phyloP scores from a whole-genome alignment of 352 stramenopile genomes.

The Phytophthora sansomeana region DNA sequence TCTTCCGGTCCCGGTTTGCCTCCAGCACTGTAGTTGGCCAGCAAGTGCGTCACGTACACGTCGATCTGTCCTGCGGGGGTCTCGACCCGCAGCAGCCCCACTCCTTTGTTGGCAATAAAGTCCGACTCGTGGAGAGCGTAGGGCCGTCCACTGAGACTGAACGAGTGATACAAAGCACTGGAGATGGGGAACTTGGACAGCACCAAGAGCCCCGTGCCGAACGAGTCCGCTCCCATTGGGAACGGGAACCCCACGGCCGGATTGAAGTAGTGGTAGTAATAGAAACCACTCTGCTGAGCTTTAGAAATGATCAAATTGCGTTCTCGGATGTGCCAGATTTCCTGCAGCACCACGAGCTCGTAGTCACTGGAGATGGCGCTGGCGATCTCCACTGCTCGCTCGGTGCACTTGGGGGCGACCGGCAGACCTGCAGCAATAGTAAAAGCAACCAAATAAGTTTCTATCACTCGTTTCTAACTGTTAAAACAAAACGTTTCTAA shows the following conservation, averaged over 20 bases:
- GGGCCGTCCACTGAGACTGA: slow-evolving; percentile 76
- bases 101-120: slow-evolving; percentile 85
- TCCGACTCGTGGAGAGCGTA: slow-evolving; percentile 85
- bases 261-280: slow-evolving; percentile 90
- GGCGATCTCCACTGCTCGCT: slow-evolving; percentile 72
- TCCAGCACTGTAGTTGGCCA: slow-evolving; percentile 84
- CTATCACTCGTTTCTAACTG: slow-evolving; percentile 15
- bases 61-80: slow-evolving; percentile 67
- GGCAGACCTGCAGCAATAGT: slow-evolving; percentile 55
- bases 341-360: slow-evolving; percentile 85
- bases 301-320: slow-evolving; percentile 74
- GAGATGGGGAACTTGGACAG: slow-evolving; percentile 77
- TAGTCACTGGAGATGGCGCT: slow-evolving; percentile 70
- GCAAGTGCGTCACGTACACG: slow-evolving; percentile 80
- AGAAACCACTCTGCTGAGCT: slow-evolving; percentile 63
- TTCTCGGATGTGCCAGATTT: slow-evolving; percentile 86
- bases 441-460: slow-evolving; percentile 8
- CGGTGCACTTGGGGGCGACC: slow-evolving; percentile 69
- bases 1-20: slow-evolving; percentile 73
- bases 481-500: slow-evolving; percentile 2
- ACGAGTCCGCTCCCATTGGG: slow-evolving; percentile 72
- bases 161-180: slow-evolving; percentile 75
- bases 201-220: slow-evolving; percentile 80
- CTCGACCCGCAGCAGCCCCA: slow-evolving; percentile 70
- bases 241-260: slow-evolving; percentile 79